Evolutionary conservation across 73 alveolate genomes (phyloP), one percentile per base, ranked within the genome.

Genomic region (Breviolum minutum): DNA sequence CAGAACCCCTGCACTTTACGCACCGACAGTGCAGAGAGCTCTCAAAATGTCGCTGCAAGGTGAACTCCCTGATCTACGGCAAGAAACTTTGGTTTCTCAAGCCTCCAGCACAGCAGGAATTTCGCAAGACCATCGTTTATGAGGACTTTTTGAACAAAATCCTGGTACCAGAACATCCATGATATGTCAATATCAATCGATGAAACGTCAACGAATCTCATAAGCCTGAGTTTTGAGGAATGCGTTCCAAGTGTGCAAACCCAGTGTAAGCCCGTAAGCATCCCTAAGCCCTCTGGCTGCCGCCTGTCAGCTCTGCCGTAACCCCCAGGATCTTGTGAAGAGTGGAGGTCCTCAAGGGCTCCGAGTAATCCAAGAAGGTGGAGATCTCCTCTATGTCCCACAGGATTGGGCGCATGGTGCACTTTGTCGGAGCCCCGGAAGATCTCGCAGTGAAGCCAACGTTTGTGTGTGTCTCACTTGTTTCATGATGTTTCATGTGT

Each of bases 401-500:
- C 98, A 92, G 91, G 98, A 92, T 54, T 92, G 98, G 98, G 98
- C 98, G 27, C 98, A 92, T 61, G 98, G 98, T 2, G 98, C 98
- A 22, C 80, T 92, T 16, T 92, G 98, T 22, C 26, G 32, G 29
- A 20, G 32, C 81, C 81, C 26, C 81, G 26, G 81, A 40, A 40
- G 54, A 40, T 40, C 54, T 40, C 3, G 54, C 54, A 40, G 54
- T 40, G 54, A 40, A 40, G 54, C 54, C 54, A 40, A n/a, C n/a
- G n/a, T n/a, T n/a, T 3, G 54, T 40, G 0, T 40, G 54, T 40
- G 54, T 40, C 5, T 40, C 54, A 40, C 3, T 0, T 40, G 54
- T 40, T 40, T 40, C 54, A 40, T 40, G n/a, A n/a, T n/a, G n/a
- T n/a, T n/a, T n/a, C n/a, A n/a, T n/a, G n/a, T n/a, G 54, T 40